Evolutionary conservation across 192 early-diverging fungal genomes (phyloP).

Genomic region (Lunasporangiospora selenospora): DNA sequence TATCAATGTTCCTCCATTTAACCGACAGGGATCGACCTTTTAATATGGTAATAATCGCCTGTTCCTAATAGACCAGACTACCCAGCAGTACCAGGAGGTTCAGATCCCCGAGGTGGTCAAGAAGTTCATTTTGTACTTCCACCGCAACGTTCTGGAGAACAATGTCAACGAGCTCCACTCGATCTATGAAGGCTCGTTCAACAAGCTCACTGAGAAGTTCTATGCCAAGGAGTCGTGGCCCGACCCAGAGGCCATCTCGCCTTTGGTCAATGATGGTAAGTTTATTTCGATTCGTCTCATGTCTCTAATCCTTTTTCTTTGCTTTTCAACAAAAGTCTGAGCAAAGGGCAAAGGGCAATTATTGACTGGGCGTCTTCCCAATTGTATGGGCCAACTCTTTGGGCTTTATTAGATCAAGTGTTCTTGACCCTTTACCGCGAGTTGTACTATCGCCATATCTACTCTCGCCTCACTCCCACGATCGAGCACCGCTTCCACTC

Average conservation of each 20-base stretch:
- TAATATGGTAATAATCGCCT: too few species aligned
- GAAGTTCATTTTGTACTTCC: constrained; percentile 85
- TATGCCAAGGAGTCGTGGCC: constrained; percentile 92
- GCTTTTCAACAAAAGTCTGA: not conserved
- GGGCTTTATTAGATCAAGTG: constrained; percentile 67
- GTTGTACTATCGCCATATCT: constrained; percentile 97
- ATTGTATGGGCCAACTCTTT: not conserved
- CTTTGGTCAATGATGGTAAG: constrained; percentile 84
- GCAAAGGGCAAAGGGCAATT: too few species aligned
- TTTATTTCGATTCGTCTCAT: not conserved
- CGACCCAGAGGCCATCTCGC: constrained; percentile 80
- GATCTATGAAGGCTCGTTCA: constrained; percentile 92
- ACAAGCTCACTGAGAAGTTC: constrained; percentile 91
- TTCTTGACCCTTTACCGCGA: constrained; percentile 96
- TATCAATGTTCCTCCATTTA: too few species aligned
- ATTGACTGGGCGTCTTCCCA: not conserved
- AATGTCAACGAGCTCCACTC: constrained; percentile 86
- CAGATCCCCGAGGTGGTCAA: constrained; percentile 86
- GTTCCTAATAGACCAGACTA: constrained; percentile 31
- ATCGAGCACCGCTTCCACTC: constrained; percentile 91
- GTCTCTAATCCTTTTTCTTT: not conserved
- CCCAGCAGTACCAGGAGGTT: constrained; percentile 49
- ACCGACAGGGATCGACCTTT: too few species aligned
- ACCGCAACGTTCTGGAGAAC: constrained; percentile 79
- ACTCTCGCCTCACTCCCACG: constrained; percentile 88